phyloP scores from a whole-genome alignment of 208 protist species.

The Trypanosoma mega region DNA sequence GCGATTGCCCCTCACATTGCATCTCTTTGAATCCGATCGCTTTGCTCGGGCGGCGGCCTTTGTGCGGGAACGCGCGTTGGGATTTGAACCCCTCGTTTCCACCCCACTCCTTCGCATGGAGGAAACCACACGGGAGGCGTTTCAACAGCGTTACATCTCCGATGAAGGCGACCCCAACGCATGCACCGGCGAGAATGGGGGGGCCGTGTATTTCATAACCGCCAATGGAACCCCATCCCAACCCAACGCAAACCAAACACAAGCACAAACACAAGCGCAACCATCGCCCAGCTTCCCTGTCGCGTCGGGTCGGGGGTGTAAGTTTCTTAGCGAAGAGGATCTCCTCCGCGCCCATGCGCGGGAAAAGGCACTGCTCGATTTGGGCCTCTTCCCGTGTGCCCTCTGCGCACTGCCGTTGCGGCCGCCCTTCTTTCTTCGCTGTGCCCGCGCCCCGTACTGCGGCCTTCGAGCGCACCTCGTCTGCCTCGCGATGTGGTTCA shows the following conservation, averaged over 20 bases:
- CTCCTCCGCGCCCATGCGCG: constrained; percentile 44
- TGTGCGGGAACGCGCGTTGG: constrained; percentile 22
- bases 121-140: constrained; percentile 45
- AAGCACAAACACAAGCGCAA: constrained; percentile 1
- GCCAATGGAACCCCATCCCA: background rate
- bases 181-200: background rate
- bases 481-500: constrained; percentile 81
- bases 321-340: constrained; percentile 45
- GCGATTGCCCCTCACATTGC: constrained; percentile 67
- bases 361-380: constrained; percentile 37
- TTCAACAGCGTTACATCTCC: constrained; percentile 47
- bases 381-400: constrained; percentile 55
- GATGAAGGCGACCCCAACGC: constrained; percentile 4
- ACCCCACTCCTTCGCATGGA: constrained; percentile 59
- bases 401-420: constrained; percentile 71
- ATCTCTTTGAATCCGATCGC: constrained; percentile 58
- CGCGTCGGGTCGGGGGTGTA: constrained; percentile 36
- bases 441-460: constrained; percentile 67
- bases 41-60: constrained; percentile 35
- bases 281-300: background rate
- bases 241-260: background rate
- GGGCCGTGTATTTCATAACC: background rate
- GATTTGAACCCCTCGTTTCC: constrained; percentile 32
- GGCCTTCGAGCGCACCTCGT: constrained; percentile 51
- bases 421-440: constrained; percentile 57